These are phyloP conservation scores for Phenoliferia sp. DNA, from an alignment of 1,284 basidiomycete genomes.

Conservation along the genomic window DNA sequence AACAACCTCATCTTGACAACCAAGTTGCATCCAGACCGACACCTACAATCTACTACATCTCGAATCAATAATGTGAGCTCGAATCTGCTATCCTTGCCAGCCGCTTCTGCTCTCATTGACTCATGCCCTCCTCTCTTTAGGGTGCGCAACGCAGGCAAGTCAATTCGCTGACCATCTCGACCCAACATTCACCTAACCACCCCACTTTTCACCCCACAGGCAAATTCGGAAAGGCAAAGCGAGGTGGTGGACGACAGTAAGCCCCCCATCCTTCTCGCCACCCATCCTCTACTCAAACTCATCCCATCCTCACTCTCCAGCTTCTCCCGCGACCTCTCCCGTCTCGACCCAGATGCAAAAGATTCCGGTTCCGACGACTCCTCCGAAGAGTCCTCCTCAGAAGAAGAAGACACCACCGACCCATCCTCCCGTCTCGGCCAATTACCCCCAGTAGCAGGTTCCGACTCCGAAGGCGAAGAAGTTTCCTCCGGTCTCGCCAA, in stretches of 20 bases:
- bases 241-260: neutral
- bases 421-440: neutral
- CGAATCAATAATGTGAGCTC: too few relatives aligned
- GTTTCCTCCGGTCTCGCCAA: neutral
- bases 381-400: neutral
- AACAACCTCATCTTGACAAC: too few relatives aligned
- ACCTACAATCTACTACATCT: too few relatives aligned
- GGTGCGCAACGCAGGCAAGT: neutral
- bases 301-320: neutral
- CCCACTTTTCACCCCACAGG: neutral
- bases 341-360: neutral
- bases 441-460: neutral
- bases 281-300: neutral
- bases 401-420: neutral
- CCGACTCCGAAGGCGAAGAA: neutral
- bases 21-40: too few relatives aligned
- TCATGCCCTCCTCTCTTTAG: too few relatives aligned
- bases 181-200: neutral
- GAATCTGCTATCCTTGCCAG: too few relatives aligned
- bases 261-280: neutral
- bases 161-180: neutral
- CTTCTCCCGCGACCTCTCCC: neutral
- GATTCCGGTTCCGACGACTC: neutral
- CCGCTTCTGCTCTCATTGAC: too few relatives aligned
- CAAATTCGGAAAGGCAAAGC: neutral